phyloP scores from a whole-genome alignment of 2,329 filamentous ascomycete genomes.

The Penicillium freii region DNA sequence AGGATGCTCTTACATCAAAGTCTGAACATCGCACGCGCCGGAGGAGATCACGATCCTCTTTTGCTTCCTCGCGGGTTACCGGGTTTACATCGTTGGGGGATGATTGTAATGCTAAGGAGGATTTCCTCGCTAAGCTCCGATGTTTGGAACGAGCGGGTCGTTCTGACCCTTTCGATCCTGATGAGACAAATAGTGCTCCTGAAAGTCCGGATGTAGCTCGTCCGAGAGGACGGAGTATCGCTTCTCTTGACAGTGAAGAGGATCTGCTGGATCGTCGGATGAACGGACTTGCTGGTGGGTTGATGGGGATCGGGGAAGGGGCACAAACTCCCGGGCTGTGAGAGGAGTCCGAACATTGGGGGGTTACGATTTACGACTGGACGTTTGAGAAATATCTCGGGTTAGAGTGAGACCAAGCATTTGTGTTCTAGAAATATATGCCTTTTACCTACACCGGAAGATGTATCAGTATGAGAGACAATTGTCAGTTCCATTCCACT shows the following conservation, averaged over 20 bases:
- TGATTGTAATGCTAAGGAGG: constrained; percentile 8
- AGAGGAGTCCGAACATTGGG: background rate
- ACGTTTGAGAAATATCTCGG: no score
- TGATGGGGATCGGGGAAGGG: constrained; percentile 48
- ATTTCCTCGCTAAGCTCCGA: constrained; percentile 24
- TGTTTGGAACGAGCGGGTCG: constrained; percentile 15
- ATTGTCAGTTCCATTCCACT: no score
- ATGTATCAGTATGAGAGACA: no score
- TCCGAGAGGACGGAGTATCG: constrained; percentile 46
- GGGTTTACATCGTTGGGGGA: constrained; percentile 15
- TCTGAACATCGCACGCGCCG: constrained; percentile 12
- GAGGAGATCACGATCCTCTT: constrained; percentile 18
- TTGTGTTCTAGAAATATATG: background rate
- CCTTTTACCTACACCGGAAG: background rate
- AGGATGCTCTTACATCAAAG: constrained; percentile 6
- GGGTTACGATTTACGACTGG: constrained; percentile 9
- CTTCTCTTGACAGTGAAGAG: constrained; percentile 56
- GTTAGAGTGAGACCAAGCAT: background rate
- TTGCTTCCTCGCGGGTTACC: constrained; percentile 15
- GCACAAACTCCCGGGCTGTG: constrained; percentile 34
- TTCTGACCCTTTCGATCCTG: constrained; percentile 10
- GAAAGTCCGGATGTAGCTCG: constrained; percentile 22
- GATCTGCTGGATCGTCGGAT: constrained; percentile 57
- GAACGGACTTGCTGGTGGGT: constrained; percentile 53
- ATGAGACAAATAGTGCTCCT: constrained; percentile 22